Base-by-base conservation (phyloP, 257 asterid species). In the Cruciata laevipes region DNA sequence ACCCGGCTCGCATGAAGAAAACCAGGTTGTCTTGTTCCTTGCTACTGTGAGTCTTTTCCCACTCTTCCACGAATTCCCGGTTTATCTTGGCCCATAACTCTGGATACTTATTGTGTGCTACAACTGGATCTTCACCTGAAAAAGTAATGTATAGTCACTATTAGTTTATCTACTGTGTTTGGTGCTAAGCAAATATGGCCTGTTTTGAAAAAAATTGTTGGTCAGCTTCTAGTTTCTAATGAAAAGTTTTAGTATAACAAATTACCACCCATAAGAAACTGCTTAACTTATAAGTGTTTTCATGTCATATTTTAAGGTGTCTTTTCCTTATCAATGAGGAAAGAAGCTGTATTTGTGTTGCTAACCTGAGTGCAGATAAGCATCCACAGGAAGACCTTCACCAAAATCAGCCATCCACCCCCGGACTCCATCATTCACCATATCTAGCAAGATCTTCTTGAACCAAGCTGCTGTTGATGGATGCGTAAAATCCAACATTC, bases 401-500 rank as follows among this genome's bases (percentile, higher is more conserved):
- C 98, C 98, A 52, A 92, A 92, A 85, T 92, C 98, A 32, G 98
- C 98, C 98, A 92, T 92, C 98, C 98, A 89, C 55, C 98, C 98
- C 74, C 97, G 42, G 21, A 92, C 97, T 73, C 98, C 98, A 77
- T 85, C 97, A 69, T 85, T 88, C 73, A 89, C 96, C 98, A 92
- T 89, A 78, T 86, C 95, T 65, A 72, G 77, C 78, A 89, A 65
- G 56, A 89, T 80, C 81, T 89, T 95, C 78, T 89, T 92, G 82
- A 89, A 92, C 98, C 97, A 92, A 49, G 65, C 68, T 51, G 81
- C 75, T 32, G 96, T 82, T 37, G 68, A 69, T 21, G 98, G 97
- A 77, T 92, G 89, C 30, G 98, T 92, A 74, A 92, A 74, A 73
- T 92, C 98, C 84, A 89, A 38, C 98, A 92, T 92, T 66, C 97